phyloP scores from a whole-genome alignment of 306 rosid species.

The Canavalia gladiata region DNA sequence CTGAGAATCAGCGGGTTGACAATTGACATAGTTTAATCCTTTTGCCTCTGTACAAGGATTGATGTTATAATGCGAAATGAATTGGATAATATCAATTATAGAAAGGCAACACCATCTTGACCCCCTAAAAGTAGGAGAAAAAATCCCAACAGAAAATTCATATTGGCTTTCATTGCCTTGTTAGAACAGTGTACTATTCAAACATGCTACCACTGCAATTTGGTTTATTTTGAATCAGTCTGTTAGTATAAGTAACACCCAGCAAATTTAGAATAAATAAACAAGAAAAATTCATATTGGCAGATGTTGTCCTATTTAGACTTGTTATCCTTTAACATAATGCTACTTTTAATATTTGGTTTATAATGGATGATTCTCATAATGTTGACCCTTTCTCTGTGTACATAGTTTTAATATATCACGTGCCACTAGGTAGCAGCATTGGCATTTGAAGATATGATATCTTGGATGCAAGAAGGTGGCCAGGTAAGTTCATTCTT shows the following conservation, averaged over 20 bases:
- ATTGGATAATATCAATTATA: conserved; percentile 18
- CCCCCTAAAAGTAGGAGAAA: not conserved
- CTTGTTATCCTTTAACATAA: conserved; percentile 2
- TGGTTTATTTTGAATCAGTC: conserved; percentile 25
- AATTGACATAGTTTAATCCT: not conserved
- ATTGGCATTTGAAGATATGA: conserved; percentile 98
- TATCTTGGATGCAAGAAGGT: conserved; percentile 99
- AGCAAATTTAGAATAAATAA: conserved; percentile 23
- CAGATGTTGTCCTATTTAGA: conserved; percentile 14
- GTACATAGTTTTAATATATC: conserved; percentile 93
- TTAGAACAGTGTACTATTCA: conserved; percentile 2
- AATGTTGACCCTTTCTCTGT: conserved; percentile 72
- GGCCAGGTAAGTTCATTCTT: conserved; percentile 82
- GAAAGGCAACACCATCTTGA: conserved; percentile 21
- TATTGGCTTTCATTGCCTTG: not conserved
- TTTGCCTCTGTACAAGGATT: conserved; percentile 17
- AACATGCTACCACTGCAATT: not conserved
- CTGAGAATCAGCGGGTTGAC: not conserved
- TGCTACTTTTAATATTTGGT: conserved; percentile 43
- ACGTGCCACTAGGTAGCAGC: conserved; percentile 99
- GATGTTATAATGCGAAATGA: conserved; percentile 37
- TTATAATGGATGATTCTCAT: conserved; percentile 44
- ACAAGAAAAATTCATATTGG: conserved; percentile 9
- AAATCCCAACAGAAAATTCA: not conserved
- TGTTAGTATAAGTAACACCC: conserved; percentile 38